These are phyloP conservation scores for Sechiopsis laciniata DNA, from an alignment of 306 rosid species.

Conservation along the genomic window DNA sequence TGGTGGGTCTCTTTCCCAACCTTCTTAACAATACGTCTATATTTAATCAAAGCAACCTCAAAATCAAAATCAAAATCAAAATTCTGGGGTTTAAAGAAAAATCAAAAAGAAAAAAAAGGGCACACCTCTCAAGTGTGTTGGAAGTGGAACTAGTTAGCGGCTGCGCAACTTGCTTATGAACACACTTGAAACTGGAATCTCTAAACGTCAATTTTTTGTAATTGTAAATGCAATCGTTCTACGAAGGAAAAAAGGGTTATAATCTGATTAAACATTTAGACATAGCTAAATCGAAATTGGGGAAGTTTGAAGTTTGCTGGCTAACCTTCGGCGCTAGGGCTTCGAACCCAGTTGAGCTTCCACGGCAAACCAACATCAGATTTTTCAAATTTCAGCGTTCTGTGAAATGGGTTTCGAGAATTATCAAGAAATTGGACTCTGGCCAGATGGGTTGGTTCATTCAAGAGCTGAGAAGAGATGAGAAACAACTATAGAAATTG, in stretches of 20 bases:
- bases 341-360: slow-evolving; percentile 20
- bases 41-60: slow-evolving; percentile 22
- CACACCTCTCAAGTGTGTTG: slow-evolving; percentile 43
- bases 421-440: neutral
- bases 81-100: neutral
- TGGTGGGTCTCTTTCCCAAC: slow-evolving; percentile 52
- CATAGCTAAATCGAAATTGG: neutral
- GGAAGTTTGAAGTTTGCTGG: slow-evolving; percentile 20
- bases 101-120: slow-evolving; percentile 19
- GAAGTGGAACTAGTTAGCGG: slow-evolving; percentile 28
- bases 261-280: slow-evolving; percentile 3
- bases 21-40: slow-evolving; percentile 49
- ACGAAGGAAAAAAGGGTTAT: neutral
- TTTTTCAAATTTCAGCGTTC: neutral
- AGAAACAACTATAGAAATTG: neutral
- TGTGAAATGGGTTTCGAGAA: neutral
- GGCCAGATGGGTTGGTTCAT: neutral
- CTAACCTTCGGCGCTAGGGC: slow-evolving; percentile 26
- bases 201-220: slow-evolving; percentile 4
- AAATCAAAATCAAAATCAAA: slow-evolving; percentile 5
- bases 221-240: slow-evolving; percentile 23
- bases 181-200: slow-evolving; percentile 25
- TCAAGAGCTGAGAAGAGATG: neutral
- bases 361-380: slow-evolving; percentile 13
- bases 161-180: slow-evolving; percentile 29